Evolutionary conservation across 177 flowering plant species (phyloP), one percentile per base, ranked within the genome.

Genomic region (Vitis hybrid): DNA sequence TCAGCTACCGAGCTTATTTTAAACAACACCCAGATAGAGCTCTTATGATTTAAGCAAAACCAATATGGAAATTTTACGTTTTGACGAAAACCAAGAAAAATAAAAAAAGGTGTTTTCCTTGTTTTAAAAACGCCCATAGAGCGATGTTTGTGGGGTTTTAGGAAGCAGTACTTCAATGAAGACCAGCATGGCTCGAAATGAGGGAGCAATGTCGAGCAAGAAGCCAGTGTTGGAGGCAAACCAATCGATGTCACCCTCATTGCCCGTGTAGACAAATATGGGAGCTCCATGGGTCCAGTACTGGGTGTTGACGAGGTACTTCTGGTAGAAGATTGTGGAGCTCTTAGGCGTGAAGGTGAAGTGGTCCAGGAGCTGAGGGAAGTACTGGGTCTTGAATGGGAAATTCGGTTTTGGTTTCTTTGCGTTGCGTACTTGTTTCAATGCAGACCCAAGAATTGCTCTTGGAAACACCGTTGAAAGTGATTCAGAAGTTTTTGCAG

Each of bases 171-270:
- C 90, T 69, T 86, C 89, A 54, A 82, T 82, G 75, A 82, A 85
- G 32, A 85, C 83, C 1, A 88, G 74, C 56, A 84, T 80, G 52
- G 89, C 88, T 35, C 62, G 67, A 79, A 86, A 88, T 72, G 74
- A 76, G 60, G 91, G 89, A 54, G 89, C 91, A 65, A 84, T 80
- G 63, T 85, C 89, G 16, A 79, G 76, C 82, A 88, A 50, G 80
- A 88, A 83, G n/a, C 88, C 91, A 40, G 88, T 82, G 71, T 84
- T 85, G 3, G 79, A 77, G 24, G 88, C 87, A 67, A 85, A 82
- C 87, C 85, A 84, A 8, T 84, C 88, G 27, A 88, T 88, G 68
- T 81, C 69, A 12, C 88, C 91, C 78, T 88, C 91, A 61, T 84
- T 85, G 12, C 91, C 91, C 6, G 86, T 77, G 75, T 86, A 88